phyloP scores from a whole-genome alignment of 2,329 filamentous ascomycete genomes.

The Fusarium sp. region DNA sequence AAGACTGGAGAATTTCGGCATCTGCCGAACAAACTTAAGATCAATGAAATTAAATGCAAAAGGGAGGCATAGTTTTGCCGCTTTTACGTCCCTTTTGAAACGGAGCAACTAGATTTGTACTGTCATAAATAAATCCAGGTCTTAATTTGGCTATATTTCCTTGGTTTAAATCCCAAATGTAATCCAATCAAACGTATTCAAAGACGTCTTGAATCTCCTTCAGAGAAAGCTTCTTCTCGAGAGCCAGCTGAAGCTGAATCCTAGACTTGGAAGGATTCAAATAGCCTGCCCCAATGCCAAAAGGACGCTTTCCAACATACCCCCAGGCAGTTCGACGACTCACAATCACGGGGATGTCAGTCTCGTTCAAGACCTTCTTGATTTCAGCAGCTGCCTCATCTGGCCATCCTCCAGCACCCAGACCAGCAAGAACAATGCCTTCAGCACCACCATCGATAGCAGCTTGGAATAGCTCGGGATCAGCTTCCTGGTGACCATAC shows the following conservation, averaged over 20 bases:
- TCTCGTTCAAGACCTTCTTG: constrained; percentile 57
- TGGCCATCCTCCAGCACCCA: constrained; percentile 65
- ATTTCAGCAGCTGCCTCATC: constrained; percentile 54
- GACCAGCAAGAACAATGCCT: constrained; percentile 67
- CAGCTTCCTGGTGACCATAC: constrained; percentile 65
- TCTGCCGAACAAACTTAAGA: too few species aligned
- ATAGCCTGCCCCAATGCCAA: constrained; percentile 59
- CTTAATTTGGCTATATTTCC: neutral
- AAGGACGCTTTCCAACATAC: constrained; percentile 56
- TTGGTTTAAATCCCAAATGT: neutral
- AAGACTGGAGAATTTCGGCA: too few species aligned
- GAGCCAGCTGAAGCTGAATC: constrained; percentile 61
- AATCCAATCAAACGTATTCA: constrained; percentile 3
- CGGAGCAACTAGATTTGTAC: too few species aligned
- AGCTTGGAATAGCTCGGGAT: constrained; percentile 59
- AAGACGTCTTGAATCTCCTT: constrained; percentile 37
- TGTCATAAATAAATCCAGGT: fast-evolving
- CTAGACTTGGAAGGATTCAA: constrained; percentile 67
- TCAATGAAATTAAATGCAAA: too few species aligned
- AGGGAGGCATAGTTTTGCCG: too few species aligned
- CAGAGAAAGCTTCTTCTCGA: constrained; percentile 33
- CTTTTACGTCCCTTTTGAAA: too few species aligned
- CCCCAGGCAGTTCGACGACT: constrained; percentile 64
- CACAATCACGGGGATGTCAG: constrained; percentile 60
- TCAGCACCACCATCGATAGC: constrained; percentile 62